Evolutionary conservation across 1,139 yeast genomes (phyloP).

Genomic region (Suhomyces terraborum): DNA sequence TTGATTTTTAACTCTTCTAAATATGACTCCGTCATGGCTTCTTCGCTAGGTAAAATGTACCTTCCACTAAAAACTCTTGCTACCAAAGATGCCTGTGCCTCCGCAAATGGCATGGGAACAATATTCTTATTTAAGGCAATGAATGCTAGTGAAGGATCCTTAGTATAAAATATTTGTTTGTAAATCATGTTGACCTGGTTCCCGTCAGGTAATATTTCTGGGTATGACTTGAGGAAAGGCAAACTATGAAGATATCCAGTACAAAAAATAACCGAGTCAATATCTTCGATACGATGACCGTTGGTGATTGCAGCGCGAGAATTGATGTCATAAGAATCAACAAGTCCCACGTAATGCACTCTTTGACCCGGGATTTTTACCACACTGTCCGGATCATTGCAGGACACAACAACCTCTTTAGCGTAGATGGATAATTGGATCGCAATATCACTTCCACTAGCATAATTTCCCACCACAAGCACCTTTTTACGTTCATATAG

Average conservation of each 20-base stretch:
- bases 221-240: constrained; percentile 42
- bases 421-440: constrained; percentile 45
- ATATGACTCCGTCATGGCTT: constrained; percentile 32
- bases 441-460: constrained; percentile 52
- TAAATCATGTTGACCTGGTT: constrained; percentile 35
- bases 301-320: constrained; percentile 31
- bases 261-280: constrained; percentile 47
- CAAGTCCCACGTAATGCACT: constrained; percentile 26
- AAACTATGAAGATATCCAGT: constrained; percentile 50
- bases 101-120: constrained; percentile 51
- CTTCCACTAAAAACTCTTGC: constrained; percentile 47
- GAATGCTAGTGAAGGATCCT: constrained; percentile 47
- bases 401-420: constrained; percentile 39
- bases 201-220: constrained; percentile 34
- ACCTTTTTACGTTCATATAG: constrained; percentile 40
- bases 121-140: constrained; percentile 42
- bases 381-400: constrained; percentile 26
- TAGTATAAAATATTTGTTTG: constrained; percentile 46
- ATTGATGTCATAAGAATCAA: constrained; percentile 26
- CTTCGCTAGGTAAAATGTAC: constrained; percentile 33
- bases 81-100: constrained; percentile 48
- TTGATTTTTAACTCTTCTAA: constrained; percentile 22
- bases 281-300: constrained; percentile 25
- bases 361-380: constrained; percentile 21
- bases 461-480: constrained; percentile 49